A percentile compares a stretch with the other conserved stretches of the same genome.
Conservation (phyloP, 352 stramenopile genomes). For the Globisporangium cylindrosporum region DNA sequence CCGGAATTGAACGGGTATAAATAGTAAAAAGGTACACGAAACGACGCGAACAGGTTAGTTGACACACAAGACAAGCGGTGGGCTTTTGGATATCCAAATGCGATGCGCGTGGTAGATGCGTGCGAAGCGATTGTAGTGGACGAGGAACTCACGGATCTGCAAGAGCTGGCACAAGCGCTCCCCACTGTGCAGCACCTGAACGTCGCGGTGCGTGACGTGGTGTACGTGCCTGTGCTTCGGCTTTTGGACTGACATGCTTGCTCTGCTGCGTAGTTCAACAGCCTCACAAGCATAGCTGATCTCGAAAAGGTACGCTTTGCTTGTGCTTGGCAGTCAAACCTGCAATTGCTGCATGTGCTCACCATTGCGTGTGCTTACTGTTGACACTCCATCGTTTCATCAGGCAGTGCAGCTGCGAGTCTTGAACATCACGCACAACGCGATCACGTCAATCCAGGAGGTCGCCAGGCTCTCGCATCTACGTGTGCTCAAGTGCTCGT, state of each 20-base stretch:
- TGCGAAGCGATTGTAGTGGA: constrained; percentile 52
- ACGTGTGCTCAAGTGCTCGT: constrained; percentile 47
- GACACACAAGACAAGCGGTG: not conserved
- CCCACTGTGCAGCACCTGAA: constrained; percentile 47
- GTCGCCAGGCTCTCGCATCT: constrained; percentile 39
- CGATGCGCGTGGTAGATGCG: constrained; percentile 41
- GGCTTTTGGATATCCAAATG: not conserved
- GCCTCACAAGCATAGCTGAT: constrained; percentile 31
- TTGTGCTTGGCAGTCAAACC: not conserved
- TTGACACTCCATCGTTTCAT: not conserved
- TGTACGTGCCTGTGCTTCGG: constrained; percentile 8
- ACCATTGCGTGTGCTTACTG: not conserved
- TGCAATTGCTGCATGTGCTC: not conserved
- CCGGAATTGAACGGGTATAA: not conserved
- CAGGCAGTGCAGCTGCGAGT: constrained; percentile 43
- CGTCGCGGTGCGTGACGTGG: constrained; percentile 34
- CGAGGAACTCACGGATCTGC: constrained; percentile 40
- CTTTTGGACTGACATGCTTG: not conserved
- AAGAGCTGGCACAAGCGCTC: constrained; percentile 22
- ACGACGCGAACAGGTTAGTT: constrained; percentile 1
- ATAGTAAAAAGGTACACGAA: not conserved
- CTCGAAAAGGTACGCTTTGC: constrained; percentile 38
- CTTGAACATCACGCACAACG: constrained; percentile 68
- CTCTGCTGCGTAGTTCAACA: constrained; percentile 55
- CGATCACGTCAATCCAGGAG: constrained; percentile 40